Conservation (phyloP, 2,329 filamentous ascomycete species). For the Aspergillus spinulosporus region DNA sequence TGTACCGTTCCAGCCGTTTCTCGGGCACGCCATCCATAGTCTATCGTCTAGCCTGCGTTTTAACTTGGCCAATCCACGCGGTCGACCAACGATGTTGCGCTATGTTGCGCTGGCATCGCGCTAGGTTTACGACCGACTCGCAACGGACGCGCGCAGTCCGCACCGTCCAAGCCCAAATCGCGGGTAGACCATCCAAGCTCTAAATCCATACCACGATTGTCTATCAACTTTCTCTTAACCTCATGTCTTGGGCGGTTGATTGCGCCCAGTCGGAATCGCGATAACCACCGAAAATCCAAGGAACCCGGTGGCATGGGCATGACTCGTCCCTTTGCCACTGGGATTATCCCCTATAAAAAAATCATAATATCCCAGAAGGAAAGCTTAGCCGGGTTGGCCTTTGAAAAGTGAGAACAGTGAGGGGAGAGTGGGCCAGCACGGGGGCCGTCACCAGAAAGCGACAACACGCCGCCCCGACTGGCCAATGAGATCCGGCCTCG, state of each 20-base stretch:
- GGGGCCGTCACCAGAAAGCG: conserved; percentile 29
- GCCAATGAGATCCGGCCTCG: conserved; percentile 17
- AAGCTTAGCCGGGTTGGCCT: conserved; percentile 27
- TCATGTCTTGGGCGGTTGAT: conserved; percentile 8
- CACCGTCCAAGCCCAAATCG: conserved; percentile 32
- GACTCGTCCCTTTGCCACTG: conserved; percentile 10
- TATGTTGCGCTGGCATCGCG: conserved; percentile 36
- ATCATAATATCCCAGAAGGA: conserved; percentile 16
- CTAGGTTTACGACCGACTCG: conserved; percentile 35
- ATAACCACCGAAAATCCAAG: not conserved
- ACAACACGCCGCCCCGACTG: conserved; percentile 22
- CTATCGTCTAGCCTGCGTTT: conserved; percentile 20
- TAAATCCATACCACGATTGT: conserved; percentile 21
- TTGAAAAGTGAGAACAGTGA: conserved; percentile 14
- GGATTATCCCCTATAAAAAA: conserved; percentile 4
- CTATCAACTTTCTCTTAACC: conserved; percentile 25
- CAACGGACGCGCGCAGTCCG: conserved; percentile 23
- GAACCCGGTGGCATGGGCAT: conserved; percentile 7
- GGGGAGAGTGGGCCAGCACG: conserved; percentile 26
- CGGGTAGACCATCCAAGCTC: conserved; percentile 39
- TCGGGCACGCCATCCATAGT: conserved; percentile 36
- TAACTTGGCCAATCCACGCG: conserved; percentile 20
- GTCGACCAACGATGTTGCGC: conserved; percentile 35
- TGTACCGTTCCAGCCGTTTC: conserved; percentile 33
- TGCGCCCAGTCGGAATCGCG: not conserved